phyloP scores from a whole-genome alignment of 73 alveolate species.

The Symbiodinium natans region DNA sequence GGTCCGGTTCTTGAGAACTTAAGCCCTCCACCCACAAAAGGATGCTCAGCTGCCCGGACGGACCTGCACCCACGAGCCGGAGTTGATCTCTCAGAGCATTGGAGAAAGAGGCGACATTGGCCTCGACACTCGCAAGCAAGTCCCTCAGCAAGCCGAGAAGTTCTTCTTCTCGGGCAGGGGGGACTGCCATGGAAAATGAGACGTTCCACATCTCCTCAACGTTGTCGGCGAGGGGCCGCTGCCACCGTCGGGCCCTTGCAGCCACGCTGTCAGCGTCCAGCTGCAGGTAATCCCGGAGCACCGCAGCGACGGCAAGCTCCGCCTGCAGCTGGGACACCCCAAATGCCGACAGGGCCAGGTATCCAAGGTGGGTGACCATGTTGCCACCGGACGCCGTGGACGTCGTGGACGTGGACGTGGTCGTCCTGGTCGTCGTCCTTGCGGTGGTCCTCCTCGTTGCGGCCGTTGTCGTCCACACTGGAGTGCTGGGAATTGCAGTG shows the following conservation, averaged over 20 bases:
- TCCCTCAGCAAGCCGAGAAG: slow-evolving; percentile 3
- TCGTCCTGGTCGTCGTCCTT: neutral
- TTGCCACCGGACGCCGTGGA: neutral
- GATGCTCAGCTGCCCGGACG: neutral
- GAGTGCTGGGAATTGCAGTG: neutral
- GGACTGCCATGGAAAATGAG: neutral
- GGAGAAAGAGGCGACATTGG: neutral
- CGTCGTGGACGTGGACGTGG: neutral
- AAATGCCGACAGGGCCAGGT: neutral
- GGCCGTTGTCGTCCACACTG: too few relatives aligned
- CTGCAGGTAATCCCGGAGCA: neutral
- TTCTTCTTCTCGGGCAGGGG: neutral
- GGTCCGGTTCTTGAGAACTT: neutral
- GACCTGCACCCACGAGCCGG: neutral
- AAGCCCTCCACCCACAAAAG: neutral
- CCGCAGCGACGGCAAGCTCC: neutral
- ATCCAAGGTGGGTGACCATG: neutral
- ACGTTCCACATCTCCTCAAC: neutral
- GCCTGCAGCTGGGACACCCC: neutral
- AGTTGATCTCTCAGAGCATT: neutral
- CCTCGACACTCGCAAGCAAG: neutral
- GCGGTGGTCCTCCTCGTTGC: neutral
- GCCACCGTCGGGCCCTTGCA: neutral
- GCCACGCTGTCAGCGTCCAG: neutral
- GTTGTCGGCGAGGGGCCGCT: neutral